Percentiles rank a stretch among this genome's conserved stretches.
Conservation (phyloP, 73 alveolate genomes). For the Paramecium caudatum region DNA sequence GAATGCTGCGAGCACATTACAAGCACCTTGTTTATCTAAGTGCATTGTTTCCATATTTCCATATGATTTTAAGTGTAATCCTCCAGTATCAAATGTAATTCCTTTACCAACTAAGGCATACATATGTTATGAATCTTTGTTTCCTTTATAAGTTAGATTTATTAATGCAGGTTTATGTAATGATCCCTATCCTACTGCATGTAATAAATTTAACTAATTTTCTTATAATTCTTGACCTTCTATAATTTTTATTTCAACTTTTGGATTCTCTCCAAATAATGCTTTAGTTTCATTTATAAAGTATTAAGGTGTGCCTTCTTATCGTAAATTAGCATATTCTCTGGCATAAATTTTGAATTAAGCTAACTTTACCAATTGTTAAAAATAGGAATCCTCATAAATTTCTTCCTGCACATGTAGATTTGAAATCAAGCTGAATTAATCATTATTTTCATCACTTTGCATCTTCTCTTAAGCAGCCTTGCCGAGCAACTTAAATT, state of each 20-base stretch:
- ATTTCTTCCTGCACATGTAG: conserved; percentile 23
- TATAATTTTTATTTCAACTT: conserved; percentile 78
- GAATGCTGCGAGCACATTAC: conserved; percentile 89
- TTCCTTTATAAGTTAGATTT: conserved; percentile 83
- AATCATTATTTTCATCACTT: conserved; percentile 8
- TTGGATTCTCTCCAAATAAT: conserved; percentile 73
- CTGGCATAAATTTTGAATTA: conserved; percentile 83
- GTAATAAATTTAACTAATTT: conserved; percentile 80
- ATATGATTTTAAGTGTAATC: conserved; percentile 89
- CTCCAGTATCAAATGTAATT: conserved; percentile 93
- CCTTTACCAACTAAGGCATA: conserved; percentile 98
- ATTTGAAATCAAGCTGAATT: conserved; percentile 4
- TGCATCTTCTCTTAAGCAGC: background rate
- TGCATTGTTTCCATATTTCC: conserved; percentile 92
- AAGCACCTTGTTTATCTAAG: conserved; percentile 92
- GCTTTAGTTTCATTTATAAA: conserved; percentile 81
- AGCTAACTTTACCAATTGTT: conserved; percentile 68
- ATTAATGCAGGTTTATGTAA: conserved; percentile 83
- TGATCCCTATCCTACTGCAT: conserved; percentile 93
- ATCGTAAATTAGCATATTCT: conserved; percentile 85
- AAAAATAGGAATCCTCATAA: conserved; percentile 43
- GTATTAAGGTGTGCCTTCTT: conserved; percentile 88
- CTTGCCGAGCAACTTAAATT: conserved; percentile 9
- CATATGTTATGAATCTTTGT: conserved; percentile 76
- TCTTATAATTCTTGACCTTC: conserved; percentile 85